Conservation (phyloP, 805 yeast genomes). For the Wickerhamomyces mucosus region DNA sequence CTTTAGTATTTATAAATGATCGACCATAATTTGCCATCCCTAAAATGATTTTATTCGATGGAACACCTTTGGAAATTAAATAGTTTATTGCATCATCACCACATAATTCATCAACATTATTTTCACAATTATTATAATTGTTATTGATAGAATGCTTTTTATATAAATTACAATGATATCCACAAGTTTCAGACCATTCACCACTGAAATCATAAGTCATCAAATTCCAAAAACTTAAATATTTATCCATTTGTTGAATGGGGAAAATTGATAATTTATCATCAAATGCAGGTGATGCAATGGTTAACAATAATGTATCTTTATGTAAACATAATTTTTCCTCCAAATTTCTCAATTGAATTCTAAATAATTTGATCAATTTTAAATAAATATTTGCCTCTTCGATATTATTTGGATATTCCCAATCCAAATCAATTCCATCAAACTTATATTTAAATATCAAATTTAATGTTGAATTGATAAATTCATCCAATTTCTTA, state of each 20-base stretch:
- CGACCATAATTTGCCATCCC: slow-evolving; percentile 90
- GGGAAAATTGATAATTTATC: slow-evolving; percentile 35
- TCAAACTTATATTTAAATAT: slow-evolving; percentile 60
- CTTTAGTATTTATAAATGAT: slow-evolving; percentile 33
- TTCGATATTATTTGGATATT: slow-evolving; percentile 48
- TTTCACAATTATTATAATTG: no score
- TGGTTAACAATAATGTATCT: slow-evolving; percentile 39
- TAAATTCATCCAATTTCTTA: slow-evolving; percentile 34
- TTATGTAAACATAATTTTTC: slow-evolving; percentile 10
- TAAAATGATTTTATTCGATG: slow-evolving; percentile 45
- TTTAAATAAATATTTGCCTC: slow-evolving; percentile 38
- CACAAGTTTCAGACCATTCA: slow-evolving; percentile 53
- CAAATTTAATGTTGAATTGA: slow-evolving; percentile 34
- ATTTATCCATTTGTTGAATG: slow-evolving; percentile 44
- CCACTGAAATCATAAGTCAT: slow-evolving; percentile 92
- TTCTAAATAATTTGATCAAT: slow-evolving; percentile 33
- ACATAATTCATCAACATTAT: slow-evolving; percentile 29
- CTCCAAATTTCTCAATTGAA: slow-evolving; percentile 32
- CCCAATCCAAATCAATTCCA: slow-evolving; percentile 95
- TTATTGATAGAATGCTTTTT: slow-evolving; percentile 14
- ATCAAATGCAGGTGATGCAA: slow-evolving; percentile 68
- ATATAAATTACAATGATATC: slow-evolving; percentile 63
- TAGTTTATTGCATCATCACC: slow-evolving; percentile 38
- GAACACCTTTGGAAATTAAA: slow-evolving; percentile 34
- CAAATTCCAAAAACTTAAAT: slow-evolving; percentile 66